phyloP scores from a whole-genome alignment of 129 eudicot species.

The Ambrosia trifida region DNA sequence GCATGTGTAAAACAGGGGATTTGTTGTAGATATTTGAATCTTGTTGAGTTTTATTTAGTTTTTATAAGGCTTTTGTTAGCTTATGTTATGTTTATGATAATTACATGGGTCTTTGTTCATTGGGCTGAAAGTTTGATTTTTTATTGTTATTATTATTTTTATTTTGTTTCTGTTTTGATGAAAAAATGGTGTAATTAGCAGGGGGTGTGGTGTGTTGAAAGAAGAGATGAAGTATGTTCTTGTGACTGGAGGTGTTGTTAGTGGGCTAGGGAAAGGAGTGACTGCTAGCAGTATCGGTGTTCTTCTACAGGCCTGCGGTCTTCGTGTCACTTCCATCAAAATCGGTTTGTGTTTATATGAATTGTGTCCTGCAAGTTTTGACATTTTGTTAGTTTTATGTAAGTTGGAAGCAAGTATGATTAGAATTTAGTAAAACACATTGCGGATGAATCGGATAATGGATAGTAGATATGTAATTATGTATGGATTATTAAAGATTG shows the following conservation, averaged over 20 bases:
- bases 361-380: background rate
- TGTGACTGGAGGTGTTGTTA: slow-evolving; percentile 90
- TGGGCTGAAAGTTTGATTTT: background rate
- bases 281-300: slow-evolving; percentile 95
- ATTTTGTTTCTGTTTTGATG: background rate
- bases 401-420: background rate
- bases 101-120: background rate
- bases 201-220: background rate
- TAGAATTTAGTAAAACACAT: background rate
- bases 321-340: slow-evolving; percentile 79
- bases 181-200: slow-evolving; percentile 13
- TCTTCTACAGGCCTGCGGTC: slow-evolving; percentile 84
- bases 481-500: slow-evolving; percentile 11
- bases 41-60: background rate
- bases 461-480: background rate
- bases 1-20: slow-evolving; percentile 29
- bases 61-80: background rate
- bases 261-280: slow-evolving; percentile 90
- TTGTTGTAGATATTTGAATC: background rate
- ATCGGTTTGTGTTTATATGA: slow-evolving; percentile 45
- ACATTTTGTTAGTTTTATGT: background rate
- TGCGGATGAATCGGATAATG: background rate
- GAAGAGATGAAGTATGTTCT: slow-evolving; percentile 72
- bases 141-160: background rate
- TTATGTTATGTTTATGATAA: background rate